These are phyloP conservation scores for Xylariaceae sp. DNA, from an alignment of 2,329 filamentous ascomycete genomes.

Conservation along the genomic window DNA sequence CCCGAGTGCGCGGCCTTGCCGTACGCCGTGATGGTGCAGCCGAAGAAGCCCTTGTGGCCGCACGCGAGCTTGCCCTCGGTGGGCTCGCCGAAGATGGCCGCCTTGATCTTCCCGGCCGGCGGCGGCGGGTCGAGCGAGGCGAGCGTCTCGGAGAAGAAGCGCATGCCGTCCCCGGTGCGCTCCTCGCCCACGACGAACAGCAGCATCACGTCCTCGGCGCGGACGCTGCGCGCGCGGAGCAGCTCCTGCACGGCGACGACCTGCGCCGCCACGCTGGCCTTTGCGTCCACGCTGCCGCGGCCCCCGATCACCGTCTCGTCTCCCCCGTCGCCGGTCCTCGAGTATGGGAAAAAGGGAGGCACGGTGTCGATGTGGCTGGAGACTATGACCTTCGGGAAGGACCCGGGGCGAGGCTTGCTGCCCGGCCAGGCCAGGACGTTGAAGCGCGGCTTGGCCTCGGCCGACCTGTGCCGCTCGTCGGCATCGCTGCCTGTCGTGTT, in stretches of 20 bases:
- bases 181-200: constrained; percentile 81
- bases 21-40: constrained; percentile 59
- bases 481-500: constrained; percentile 26
- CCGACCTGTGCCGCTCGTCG: too few species aligned
- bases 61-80: constrained; percentile 83
- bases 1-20: constrained; percentile 83
- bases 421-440: constrained; percentile 70
- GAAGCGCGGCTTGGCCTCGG: constrained; percentile 44
- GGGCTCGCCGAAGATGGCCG: constrained; percentile 87
- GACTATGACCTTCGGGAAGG: constrained; percentile 56
- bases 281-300: constrained; percentile 69
- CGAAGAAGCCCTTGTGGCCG: constrained; percentile 83
- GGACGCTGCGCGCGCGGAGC: constrained; percentile 35
- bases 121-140: constrained; percentile 30
- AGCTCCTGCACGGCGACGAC: constrained; percentile 61
- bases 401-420: constrained; percentile 32
- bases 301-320: constrained; percentile 56
- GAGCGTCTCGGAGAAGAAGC: constrained; percentile 39
- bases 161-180: constrained; percentile 75
- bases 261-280: constrained; percentile 66
- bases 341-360: constrained; percentile 67
- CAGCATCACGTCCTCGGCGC: constrained; percentile 49
- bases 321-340: constrained; percentile 41
- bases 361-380: constrained; percentile 80
- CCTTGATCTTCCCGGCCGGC: constrained; percentile 49